Evolutionary conservation across 2,329 filamentous ascomycete species (phyloP).

Genomic region (Hypomyces perniciosus): DNA sequence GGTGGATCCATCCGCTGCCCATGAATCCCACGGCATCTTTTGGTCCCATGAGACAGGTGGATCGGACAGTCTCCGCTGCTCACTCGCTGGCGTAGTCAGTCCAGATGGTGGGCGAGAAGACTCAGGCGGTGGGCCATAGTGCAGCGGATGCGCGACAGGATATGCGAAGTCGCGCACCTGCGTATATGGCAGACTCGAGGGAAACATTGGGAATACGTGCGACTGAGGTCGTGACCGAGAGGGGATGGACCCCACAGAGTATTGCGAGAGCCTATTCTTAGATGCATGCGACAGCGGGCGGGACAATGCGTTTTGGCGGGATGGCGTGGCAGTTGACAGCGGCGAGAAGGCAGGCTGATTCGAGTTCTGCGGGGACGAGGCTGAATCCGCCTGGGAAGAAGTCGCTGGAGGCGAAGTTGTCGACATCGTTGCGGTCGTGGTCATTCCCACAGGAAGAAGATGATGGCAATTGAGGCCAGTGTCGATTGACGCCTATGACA

Average conservation of each 20-base stretch:
- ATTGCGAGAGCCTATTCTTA: constrained; percentile 77
- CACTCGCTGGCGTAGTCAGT: constrained; percentile 78
- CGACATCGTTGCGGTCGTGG: constrained; percentile 49
- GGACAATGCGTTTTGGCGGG: constrained; percentile 55
- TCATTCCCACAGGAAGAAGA: constrained; percentile 20
- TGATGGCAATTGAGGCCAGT: constrained; percentile 1
- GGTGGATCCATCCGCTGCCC: constrained; percentile 47
- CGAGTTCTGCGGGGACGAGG: constrained; percentile 38
- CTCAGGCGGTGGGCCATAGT: constrained; percentile 86
- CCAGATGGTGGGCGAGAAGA: constrained; percentile 64
- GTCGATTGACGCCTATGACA: constrained; percentile 3
- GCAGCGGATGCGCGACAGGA: constrained; percentile 71
- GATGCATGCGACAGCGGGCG: constrained; percentile 69
- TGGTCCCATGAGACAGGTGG: constrained; percentile 70
- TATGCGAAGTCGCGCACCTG: constrained; percentile 96
- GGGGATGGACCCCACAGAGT: constrained; percentile 62
- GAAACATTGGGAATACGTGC: constrained; percentile 75
- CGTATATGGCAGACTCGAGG: constrained; percentile 82
- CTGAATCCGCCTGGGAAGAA: constrained; percentile 44
- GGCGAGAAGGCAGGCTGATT: constrained; percentile 51
- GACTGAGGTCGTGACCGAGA: constrained; percentile 73
- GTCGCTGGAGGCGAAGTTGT: constrained; percentile 48
- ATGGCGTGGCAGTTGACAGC: constrained; percentile 50
- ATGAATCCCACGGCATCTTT: constrained; percentile 54
- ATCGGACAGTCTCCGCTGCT: constrained; percentile 76